These are phyloP conservation scores for Dactylonectria estremocensis DNA, from an alignment of 2,329 filamentous ascomycete genomes.

Conservation along the genomic window DNA sequence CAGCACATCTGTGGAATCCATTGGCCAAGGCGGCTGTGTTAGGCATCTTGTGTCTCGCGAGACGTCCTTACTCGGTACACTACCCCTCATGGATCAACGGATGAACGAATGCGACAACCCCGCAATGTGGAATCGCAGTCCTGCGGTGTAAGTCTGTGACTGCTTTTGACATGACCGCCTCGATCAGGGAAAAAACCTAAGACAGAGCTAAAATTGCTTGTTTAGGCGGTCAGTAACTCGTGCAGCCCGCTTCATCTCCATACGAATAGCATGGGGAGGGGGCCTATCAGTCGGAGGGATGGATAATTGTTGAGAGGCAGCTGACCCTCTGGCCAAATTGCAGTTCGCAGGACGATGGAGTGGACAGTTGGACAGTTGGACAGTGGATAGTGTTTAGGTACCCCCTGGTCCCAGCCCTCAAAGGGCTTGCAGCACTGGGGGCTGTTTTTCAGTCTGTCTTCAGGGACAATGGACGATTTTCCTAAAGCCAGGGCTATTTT, in stretches of 20 bases:
- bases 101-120: conserved; percentile 27
- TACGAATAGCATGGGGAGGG: conserved; percentile 3
- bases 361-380: no score
- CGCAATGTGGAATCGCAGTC: conserved; percentile 30
- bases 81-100: background rate
- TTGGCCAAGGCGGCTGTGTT: conserved; percentile 4
- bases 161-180: conserved; percentile 28
- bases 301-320: conserved; percentile 39
- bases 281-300: conserved; percentile 16
- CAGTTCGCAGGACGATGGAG: conserved; percentile 35
- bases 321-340: conserved; percentile 40
- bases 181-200: conserved; percentile 16
- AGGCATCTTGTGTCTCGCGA: conserved; percentile 1
- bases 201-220: conserved; percentile 36
- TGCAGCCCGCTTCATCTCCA: conserved; percentile 7
- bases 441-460: background rate
- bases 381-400: conserved; percentile 31
- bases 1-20: conserved; percentile 14
- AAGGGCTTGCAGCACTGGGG: conserved; percentile 4
- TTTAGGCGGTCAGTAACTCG: conserved; percentile 43
- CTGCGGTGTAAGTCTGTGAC: background rate
- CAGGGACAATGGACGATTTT: conserved; percentile 5
- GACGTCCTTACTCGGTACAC: background rate
- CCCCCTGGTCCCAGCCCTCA: conserved; percentile 41
- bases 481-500: conserved; percentile 5